Percentiles rank a stretch among this genome's conserved stretches.
phyloP scores from a whole-genome alignment of 345 rosid species.

The Eucalyptus melliodora region DNA sequence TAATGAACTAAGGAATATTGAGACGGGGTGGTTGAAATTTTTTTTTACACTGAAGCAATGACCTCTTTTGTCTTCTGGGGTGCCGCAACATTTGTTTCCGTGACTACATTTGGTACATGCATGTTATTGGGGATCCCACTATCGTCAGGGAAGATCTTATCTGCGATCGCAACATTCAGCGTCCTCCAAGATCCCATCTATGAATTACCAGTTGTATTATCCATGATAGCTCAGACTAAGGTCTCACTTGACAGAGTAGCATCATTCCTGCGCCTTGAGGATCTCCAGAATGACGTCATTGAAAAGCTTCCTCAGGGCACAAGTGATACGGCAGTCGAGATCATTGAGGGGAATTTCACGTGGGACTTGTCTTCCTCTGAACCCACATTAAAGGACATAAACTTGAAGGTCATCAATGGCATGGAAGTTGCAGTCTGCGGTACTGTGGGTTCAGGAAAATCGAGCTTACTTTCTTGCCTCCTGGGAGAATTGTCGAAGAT shows the following conservation, averaged over 20 bases:
- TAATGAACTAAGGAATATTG: constrained; percentile 23
- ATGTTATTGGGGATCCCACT: constrained; percentile 46
- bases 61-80: constrained; percentile 49
- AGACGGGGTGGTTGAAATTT: constrained; percentile 49
- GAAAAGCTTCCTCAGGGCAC: constrained; percentile 31
- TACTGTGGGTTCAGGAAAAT: constrained; percentile 74
- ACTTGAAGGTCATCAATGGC: constrained; percentile 30
- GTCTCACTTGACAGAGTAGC: constrained; percentile 66
- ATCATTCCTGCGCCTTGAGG: constrained; percentile 41
- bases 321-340: constrained; percentile 32
- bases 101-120: constrained; percentile 47
- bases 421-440: constrained; percentile 80
- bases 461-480: constrained; percentile 62
- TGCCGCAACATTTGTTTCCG: constrained; percentile 51
- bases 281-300: constrained; percentile 31
- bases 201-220: constrained; percentile 47
- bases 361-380: constrained; percentile 37
- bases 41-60: constrained; percentile 31
- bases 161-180: constrained; percentile 65
- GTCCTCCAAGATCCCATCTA: constrained; percentile 53
- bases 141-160: constrained; percentile 61
- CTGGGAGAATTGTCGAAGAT: constrained; percentile 59
- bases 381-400: constrained; percentile 42
- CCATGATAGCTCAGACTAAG: constrained; percentile 50
- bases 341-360: constrained; percentile 36